phyloP scores from a whole-genome alignment of 306 rosid genomes.

The Gastrolobium bilobum region DNA sequence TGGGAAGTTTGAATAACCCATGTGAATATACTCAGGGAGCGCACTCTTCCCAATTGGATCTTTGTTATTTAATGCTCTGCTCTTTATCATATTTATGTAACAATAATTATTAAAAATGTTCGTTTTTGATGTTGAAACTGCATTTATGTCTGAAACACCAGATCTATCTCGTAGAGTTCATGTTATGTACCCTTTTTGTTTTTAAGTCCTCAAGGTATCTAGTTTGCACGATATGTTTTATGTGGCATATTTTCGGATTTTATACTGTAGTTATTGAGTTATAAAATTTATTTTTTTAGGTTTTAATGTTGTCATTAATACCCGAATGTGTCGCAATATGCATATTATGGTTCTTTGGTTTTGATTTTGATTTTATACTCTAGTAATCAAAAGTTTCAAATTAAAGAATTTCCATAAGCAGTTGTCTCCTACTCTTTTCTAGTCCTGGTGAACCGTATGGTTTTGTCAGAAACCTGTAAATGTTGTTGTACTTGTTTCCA shows the following conservation, averaged over 20 bases:
- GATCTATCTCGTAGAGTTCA: conserved; percentile 31
- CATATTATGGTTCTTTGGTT: not conserved
- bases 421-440: conserved; percentile 8
- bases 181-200: not conserved
- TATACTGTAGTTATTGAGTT: conserved; percentile 11
- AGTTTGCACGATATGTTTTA: not conserved
- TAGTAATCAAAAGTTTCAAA: not conserved
- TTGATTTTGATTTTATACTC: conserved; percentile 18
- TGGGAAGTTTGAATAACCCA: not conserved
- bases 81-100: not conserved
- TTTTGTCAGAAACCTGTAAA: conserved; percentile 24
- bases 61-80: not conserved
- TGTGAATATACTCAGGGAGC: not conserved
- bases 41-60: not conserved
- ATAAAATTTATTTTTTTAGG: not conserved
- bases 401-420: conserved; percentile 5
- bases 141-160: not conserved
- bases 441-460: not conserved
- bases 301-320: not conserved
- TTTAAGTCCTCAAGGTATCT: not conserved
- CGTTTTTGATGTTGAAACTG: not conserved
- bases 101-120: not conserved
- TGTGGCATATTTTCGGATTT: conserved; percentile 4
- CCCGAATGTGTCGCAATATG: not conserved
- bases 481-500: conserved; percentile 45